Evolutionary conservation across 2,329 filamentous ascomycete genomes (phyloP).

Genomic region (Ceratocystis papillata): DNA sequence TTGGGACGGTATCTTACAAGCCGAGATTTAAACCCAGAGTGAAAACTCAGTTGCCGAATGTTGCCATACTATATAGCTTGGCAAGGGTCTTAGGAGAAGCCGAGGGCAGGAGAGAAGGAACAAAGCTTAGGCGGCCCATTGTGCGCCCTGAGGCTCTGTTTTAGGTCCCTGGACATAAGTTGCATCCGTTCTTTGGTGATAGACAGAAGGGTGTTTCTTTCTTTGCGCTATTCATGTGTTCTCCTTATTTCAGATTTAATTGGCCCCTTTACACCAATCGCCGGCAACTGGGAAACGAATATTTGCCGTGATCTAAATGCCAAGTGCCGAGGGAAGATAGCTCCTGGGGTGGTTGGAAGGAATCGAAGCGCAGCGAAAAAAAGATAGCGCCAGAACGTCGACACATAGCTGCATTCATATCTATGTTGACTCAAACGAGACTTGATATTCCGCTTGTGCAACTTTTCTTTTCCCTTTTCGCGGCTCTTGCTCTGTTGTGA

Average conservation of each 20-base stretch:
- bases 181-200: background rate
- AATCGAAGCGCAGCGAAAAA: background rate
- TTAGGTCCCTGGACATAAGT: background rate
- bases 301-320: slow-evolving; percentile 8
- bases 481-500: background rate
- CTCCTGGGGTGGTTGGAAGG: background rate
- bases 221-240: background rate
- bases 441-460: too few relatives aligned
- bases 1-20: background rate
- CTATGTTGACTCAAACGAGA: too few relatives aligned
- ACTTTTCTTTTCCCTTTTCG: background rate
- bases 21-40: background rate
- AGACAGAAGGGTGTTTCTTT: background rate
- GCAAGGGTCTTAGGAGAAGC: background rate
- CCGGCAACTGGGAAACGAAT: background rate
- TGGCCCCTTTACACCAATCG: too few relatives aligned
- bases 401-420: background rate
- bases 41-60: slow-evolving; percentile 10
- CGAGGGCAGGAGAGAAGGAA: background rate
- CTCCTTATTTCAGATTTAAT: too few relatives aligned
- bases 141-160: background rate
- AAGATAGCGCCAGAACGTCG: background rate
- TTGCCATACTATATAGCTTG: background rate
- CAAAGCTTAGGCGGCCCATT: slow-evolving; percentile 3
- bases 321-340: background rate